Base-by-base conservation (phyloP, 805 yeast species). In the Lipomyces kockii region DNA sequence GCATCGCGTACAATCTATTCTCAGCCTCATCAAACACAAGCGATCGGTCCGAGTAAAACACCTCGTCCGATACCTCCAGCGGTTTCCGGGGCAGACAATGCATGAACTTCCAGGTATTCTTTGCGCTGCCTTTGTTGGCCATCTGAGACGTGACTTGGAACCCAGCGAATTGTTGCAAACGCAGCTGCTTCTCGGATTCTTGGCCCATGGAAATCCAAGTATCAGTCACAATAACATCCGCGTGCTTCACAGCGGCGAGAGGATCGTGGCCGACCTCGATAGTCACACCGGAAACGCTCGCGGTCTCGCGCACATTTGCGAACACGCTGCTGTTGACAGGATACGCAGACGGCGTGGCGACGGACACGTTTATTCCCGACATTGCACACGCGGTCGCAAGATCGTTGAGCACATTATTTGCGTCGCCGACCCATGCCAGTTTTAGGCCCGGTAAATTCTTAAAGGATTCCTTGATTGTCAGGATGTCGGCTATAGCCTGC, bases 121-220 rank as follows among this genome's bases (percentile, higher is more conserved):
- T 83, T 56, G 90, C 89, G 56, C 84, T 85, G 5, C 91, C 90
- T 14, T 80, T 75, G 12, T 75, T 64, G 32, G 90, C 85, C 81
- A 93, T 81, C 39, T 87, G 87, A 20, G 82, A 78, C 51, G 92
- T 87, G 67, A 95, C 89, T 81, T 92, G 97, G 83, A 88, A 95
- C 1, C 97, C 97, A 17, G 82, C 84, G 77, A 95, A 95, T 79
- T 92, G 93, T 75, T 87, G 82, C 73, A 95, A 81, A 71, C 93
- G 90, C 65, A 83, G 81, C 60, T 78, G 82, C 71, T 87, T 90
- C 77, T 93, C 93, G 3, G 85, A 81, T 78, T 95, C 99, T 82
- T 95, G 93, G 65, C 99, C 99, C 99, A 95, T 95, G 0, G 98
- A 94, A 29, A 95, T 87, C 87, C 97, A 95, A 2, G 99, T 95